Evolutionary conservation across 2,329 filamentous ascomycete genomes (phyloP).

Genomic region (Pestalotiopsis sp.): DNA sequence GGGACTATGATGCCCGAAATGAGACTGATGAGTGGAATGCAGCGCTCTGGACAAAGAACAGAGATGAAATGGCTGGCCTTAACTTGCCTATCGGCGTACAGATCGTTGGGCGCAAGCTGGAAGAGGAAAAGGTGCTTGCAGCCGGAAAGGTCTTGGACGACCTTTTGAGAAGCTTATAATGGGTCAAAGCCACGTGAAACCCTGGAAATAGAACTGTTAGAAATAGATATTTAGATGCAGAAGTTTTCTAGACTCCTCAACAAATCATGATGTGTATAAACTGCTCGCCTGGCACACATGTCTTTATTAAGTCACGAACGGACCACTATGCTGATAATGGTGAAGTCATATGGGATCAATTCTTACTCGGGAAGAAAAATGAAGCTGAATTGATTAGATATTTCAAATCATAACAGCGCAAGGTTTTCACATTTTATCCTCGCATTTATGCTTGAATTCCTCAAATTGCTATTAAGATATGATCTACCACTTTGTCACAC

Average conservation of each 20-base stretch:
- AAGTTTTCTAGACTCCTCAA: no score
- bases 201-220: background rate
- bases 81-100: constrained; percentile 55
- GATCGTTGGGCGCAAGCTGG: constrained; percentile 50
- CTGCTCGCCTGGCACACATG: no score
- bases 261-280: no score
- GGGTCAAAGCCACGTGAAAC: background rate
- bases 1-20: constrained; percentile 48
- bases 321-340: no score
- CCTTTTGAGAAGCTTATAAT: constrained; percentile 15
- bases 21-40: constrained; percentile 54
- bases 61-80: constrained; percentile 36
- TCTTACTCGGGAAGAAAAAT: no score
- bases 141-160: constrained; percentile 39
- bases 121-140: constrained; percentile 58
- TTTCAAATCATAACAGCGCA: no score
- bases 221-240: background rate
- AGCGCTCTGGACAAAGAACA: constrained; percentile 44
- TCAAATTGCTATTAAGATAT: background rate
- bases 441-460: background rate
- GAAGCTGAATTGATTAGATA: no score
- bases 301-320: no score
- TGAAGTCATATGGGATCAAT: no score
- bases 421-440: no score
- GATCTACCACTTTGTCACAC: constrained; percentile 30